Percentiles rank a stretch among this genome's conserved stretches.
Conservation (phyloP, 169 alveolate genomes). For the Plasmodium vinckei region DNA sequence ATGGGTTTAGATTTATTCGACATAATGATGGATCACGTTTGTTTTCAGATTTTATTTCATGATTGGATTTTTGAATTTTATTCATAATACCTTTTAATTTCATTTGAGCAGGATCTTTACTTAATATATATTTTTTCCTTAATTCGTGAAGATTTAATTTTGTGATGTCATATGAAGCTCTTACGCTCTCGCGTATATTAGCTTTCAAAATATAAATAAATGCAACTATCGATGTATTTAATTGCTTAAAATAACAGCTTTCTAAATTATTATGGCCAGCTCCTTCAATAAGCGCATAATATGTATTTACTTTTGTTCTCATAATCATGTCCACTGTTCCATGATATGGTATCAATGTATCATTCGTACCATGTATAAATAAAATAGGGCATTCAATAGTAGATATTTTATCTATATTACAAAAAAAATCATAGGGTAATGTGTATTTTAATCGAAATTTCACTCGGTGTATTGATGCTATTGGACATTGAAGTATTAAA, state of each 20-base stretch:
- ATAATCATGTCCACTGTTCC: conserved; percentile 80
- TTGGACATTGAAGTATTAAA: conserved; percentile 90
- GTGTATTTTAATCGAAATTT: conserved; percentile 87
- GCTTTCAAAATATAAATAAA: conserved; percentile 30
- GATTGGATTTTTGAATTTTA: too few relatives aligned
- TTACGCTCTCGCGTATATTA: conserved; percentile 46
- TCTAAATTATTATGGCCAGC: conserved; percentile 85
- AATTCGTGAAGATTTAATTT: conserved; percentile 10
- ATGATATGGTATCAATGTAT: conserved; percentile 90
- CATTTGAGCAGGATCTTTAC: neutral
- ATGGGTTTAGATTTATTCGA: too few relatives aligned
- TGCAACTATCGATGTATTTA: conserved; percentile 67
- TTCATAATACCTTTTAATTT: conserved; percentile 2
- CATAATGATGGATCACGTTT: too few relatives aligned
- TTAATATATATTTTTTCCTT: conserved; percentile 22
- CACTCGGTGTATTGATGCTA: conserved; percentile 90
- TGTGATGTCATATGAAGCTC: conserved; percentile 40
- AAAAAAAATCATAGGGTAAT: conserved; percentile 93
- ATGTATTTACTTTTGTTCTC: conserved; percentile 78
- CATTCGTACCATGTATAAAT: conserved; percentile 93
- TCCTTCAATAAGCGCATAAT: conserved; percentile 80
- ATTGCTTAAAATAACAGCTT: conserved; percentile 56
- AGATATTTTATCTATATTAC: conserved; percentile 90
- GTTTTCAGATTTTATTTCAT: too few relatives aligned
- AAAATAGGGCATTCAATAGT: conserved; percentile 86